Evolutionary conservation across 2,329 filamentous ascomycete genomes (phyloP), one percentile per base, ranked within the genome.

Genomic region (Aspergillus pseudoterreus): DNA sequence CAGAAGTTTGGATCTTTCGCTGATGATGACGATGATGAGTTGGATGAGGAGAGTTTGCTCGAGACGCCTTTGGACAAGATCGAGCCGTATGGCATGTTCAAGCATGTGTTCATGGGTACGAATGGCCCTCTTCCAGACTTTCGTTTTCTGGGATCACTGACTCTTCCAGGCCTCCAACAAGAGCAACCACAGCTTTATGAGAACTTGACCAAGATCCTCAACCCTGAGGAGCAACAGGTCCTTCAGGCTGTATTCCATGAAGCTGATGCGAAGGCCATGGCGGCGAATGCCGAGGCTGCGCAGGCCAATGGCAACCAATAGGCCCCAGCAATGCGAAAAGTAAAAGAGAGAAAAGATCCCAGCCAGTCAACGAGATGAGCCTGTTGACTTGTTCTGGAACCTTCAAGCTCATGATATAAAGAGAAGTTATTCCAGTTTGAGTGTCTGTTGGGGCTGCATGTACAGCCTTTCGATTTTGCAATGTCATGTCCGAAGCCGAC

Each of bases 11-110:
- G 86, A 57, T 82, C 85, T 15, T 80, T 86, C 24, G 79, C 82
- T 14, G 84, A 90, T 45, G 90, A 90, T 32, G 91, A 95, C 22
- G 91, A 95, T 50, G 92, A 96, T 49, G 85, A 96, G 43, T 84
- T 95, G 15, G 92, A 97, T 70, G 94, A 97, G 64, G 92, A 92
- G 69, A 88, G 90, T 53, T 78, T 97, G 47, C 82, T 99, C 2
- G 94, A 99, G 72, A 95, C 92, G 11, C 92, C 92, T 14, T 80
- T 99, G 21, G 94, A 99, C 72, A 94, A 94, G 75, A 81, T 99
- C 56, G 94, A 99, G 74, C 92, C 92, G 2, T 99, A 99, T 66
- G 82, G 86, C 67, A 78, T 96, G 56, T 96, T 99, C 81, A 87
- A 90, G 69, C 79, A 82, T 55, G 86, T 89, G 15, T 77, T 97